These are phyloP conservation scores for Apocynum venetum DNA, from an alignment of 257 asterid genomes.

Conservation along the genomic window DNA sequence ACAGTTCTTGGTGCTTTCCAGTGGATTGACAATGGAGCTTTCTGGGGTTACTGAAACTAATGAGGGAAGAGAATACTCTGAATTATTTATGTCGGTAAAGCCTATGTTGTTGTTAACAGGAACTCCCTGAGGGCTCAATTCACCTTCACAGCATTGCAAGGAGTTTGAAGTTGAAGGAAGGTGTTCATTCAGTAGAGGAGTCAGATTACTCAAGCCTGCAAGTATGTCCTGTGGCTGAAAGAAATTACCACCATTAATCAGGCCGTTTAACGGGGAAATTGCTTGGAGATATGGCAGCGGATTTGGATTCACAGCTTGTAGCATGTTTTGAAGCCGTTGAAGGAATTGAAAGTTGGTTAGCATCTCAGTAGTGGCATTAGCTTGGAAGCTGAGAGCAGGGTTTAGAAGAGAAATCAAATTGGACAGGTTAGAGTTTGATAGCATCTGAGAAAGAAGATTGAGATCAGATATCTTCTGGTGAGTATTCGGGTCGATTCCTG, in stretches of 20 bases:
- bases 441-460: constrained; percentile 18
- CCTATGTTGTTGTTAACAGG: not conserved
- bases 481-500: constrained; percentile 54
- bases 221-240: constrained; percentile 6
- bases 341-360: constrained; percentile 32
- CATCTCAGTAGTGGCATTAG: constrained; percentile 14
- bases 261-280: constrained; percentile 7
- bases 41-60: constrained; percentile 28
- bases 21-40: constrained; percentile 18
- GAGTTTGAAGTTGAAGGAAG: constrained; percentile 7
- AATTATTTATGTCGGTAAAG: not conserved
- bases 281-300: constrained; percentile 25
- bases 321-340: constrained; percentile 31
- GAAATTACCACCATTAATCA: constrained; percentile 2
- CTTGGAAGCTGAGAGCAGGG: constrained; percentile 23
- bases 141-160: constrained; percentile 16
- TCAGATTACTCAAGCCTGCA: constrained; percentile 12
- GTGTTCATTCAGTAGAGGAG: constrained; percentile 3
- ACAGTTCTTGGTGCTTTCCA: constrained; percentile 4
- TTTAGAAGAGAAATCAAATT: constrained; percentile 23
- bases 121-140: constrained; percentile 10
- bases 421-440: constrained; percentile 5
- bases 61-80: constrained; percentile 40
- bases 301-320: constrained; percentile 32
- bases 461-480: constrained; percentile 39